Base-by-base conservation (phyloP, 2,329 filamentous ascomycete species). In the Pestalotiopsis sp. region DNA sequence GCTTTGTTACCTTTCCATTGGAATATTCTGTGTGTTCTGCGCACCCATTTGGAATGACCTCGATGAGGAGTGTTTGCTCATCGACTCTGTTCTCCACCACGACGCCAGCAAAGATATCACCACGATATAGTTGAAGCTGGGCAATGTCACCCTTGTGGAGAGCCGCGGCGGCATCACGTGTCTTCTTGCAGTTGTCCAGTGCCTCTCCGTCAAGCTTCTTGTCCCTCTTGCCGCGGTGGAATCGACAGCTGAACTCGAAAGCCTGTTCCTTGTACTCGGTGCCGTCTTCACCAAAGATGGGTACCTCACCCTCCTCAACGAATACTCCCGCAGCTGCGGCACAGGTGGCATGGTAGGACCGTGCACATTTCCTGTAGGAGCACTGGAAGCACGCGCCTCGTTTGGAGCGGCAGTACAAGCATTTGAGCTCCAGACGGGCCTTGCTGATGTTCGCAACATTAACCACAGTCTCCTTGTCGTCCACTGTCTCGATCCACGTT, bases 311-410 rank as follows among this genome's bases (percentile, higher is more conserved):
- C 74, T 94, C 90, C 77, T 99, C 95, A 63, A 98, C 91, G 77
- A 97, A 93, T 1, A 98, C 94, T 68, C 96, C 96, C 45, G 95
- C 95, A 25, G 95, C 91, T 7, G 94, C 92, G 2, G 96, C 96
- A 78, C 96, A 99, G 1, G 95, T 98, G 17, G 95, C 93, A 78
- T 99, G 96, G 80, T 98, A 99, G 9, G 95, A 92, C 71, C 96
- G 87, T 3, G 93, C 92, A 76, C 96, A 99, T 79, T 97, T 98
- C 83, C 95, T 95, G 74, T 94, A 92, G 1, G 94, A 97, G 81
- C 96, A 99, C 80, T 98, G 95, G 82, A 99, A 97, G 81, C 95
- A 98, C 17, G 94, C 94, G n/a, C 96, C 96, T 68, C 92, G 93
- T 80, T 96, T 97, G 39, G 94, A 97, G 41, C 95, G 93, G 78